phyloP scores from a whole-genome alignment of 306 rosid genomes.

The Dalbergia cochinchinensis region DNA sequence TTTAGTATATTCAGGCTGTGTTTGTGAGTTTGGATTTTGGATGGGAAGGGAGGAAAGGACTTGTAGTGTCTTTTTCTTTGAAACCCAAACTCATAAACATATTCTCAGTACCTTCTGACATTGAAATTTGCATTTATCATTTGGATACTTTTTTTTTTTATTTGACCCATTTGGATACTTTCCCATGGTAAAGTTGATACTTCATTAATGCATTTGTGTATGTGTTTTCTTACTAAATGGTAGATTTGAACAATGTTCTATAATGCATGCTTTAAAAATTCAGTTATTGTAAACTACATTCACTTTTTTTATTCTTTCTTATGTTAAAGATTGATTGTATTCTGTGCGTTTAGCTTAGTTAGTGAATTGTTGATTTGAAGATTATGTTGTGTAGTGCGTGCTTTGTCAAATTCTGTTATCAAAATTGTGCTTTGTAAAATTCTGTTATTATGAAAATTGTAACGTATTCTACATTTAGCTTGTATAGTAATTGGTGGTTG shows the following conservation, averaged over 20 bases:
- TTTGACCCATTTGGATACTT: neutral
- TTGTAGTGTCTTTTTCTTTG: too few species aligned
- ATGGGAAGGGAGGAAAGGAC: too few species aligned
- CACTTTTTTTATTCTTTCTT: neutral
- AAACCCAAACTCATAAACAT: too few species aligned
- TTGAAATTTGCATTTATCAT: slow-evolving; percentile 25
- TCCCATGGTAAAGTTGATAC: neutral
- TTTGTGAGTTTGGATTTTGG: too few species aligned
- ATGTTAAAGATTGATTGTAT: neutral
- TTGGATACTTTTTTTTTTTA: neutral
- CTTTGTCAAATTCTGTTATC: too few species aligned
- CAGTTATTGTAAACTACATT: neutral
- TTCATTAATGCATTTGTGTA: neutral
- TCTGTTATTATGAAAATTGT: too few species aligned
- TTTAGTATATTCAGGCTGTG: neutral
- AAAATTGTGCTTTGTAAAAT: too few species aligned
- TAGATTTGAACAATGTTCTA: slow-evolving; percentile 33
- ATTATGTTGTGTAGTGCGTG: too few species aligned
- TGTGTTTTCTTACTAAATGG: slow-evolving; percentile 23
- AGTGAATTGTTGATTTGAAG: too few species aligned
- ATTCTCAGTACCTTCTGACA: neutral
- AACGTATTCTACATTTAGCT: too few species aligned
- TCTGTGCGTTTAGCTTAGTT: slow-evolving; percentile 7
- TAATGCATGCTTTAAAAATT: neutral
- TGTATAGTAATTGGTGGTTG: too few species aligned